Evolutionary conservation across 2,329 filamentous ascomycete genomes (phyloP).

Genomic region (Monosporascus ibericus): DNA sequence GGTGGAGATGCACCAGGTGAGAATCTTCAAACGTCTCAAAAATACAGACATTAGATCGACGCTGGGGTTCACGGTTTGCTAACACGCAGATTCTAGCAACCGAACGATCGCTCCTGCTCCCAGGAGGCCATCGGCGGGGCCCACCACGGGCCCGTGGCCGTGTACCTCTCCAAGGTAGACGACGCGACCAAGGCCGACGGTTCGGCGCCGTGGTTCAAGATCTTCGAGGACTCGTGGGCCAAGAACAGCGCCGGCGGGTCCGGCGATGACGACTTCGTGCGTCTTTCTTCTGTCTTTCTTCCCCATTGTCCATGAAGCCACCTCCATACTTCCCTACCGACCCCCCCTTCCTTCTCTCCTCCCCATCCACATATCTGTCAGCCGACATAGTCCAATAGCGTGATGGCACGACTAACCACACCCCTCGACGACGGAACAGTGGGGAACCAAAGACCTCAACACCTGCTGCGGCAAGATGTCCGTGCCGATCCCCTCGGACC

Average conservation of each 20-base stretch:
- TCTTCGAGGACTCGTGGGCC: constrained; percentile 37
- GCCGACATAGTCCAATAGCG: too few relatives aligned
- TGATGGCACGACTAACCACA: too few relatives aligned
- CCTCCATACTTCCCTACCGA: too few relatives aligned
- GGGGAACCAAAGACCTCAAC: constrained; percentile 39
- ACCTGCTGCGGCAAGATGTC: constrained; percentile 34
- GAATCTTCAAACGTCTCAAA: not conserved
- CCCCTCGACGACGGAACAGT: constrained; percentile 10
- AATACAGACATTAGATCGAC: too few relatives aligned
- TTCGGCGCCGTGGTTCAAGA: constrained; percentile 36
- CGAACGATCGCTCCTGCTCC: constrained; percentile 27
- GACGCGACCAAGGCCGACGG: constrained; percentile 30
- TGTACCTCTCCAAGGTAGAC: constrained; percentile 33
- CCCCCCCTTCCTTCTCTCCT: too few relatives aligned
- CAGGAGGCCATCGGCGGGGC: constrained; percentile 38
- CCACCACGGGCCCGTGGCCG: constrained; percentile 36
- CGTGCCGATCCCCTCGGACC: constrained; percentile 30
- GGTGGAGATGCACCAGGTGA: constrained; percentile 50
- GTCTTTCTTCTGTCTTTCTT: too few relatives aligned
- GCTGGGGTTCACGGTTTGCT: too few relatives aligned
- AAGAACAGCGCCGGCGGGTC: constrained; percentile 25
- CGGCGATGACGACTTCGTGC: constrained; percentile 32
- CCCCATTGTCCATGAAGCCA: too few relatives aligned
- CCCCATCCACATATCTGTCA: too few relatives aligned
- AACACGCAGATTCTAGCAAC: constrained; percentile 7